Percentiles rank a stretch among this genome's conserved stretches.
These are phyloP conservation scores for Miscanthus sacchariflorus DNA, from an alignment of 202 grass and related monocot genomes.

Conservation along the genomic window DNA sequence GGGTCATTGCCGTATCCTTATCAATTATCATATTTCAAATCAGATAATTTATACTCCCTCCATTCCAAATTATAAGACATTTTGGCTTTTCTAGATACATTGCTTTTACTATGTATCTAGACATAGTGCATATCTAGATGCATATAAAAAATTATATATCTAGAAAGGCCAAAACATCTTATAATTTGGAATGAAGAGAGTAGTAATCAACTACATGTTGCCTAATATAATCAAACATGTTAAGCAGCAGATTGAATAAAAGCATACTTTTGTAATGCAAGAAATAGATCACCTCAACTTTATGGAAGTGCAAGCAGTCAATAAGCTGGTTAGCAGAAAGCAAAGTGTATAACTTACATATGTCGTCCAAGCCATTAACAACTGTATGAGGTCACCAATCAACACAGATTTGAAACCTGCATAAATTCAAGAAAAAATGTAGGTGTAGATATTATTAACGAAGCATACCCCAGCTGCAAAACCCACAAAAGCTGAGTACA, in stretches of 20 bases:
- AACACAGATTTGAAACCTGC: not conserved
- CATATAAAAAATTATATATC: too few species aligned
- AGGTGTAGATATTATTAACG: not conserved
- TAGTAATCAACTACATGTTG: too few species aligned
- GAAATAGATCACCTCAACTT: slow-evolving; percentile 30
- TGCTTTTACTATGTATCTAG: too few species aligned
- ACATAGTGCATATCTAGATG: too few species aligned
- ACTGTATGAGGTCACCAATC: not conserved
- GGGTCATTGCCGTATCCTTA: too few species aligned
- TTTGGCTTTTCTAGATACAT: too few species aligned
- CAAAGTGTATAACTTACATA: not conserved
- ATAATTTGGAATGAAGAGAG: too few species aligned
- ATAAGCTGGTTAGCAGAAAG: not conserved
- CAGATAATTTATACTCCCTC: too few species aligned
- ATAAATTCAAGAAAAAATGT: not conserved
- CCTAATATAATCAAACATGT: too few species aligned
- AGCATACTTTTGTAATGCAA: not conserved
- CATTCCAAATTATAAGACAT: too few species aligned
- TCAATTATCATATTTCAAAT: too few species aligned
- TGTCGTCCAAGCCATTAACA: not conserved
- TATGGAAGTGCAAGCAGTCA: slow-evolving; percentile 5
- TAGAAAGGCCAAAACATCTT: too few species aligned
- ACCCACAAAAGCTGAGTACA: not conserved
- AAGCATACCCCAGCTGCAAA: not conserved
- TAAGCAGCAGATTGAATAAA: not conserved